These are phyloP conservation scores for Globisporangium alternatum DNA, from an alignment of 352 stramenopile species.

Conservation along the genomic window DNA sequence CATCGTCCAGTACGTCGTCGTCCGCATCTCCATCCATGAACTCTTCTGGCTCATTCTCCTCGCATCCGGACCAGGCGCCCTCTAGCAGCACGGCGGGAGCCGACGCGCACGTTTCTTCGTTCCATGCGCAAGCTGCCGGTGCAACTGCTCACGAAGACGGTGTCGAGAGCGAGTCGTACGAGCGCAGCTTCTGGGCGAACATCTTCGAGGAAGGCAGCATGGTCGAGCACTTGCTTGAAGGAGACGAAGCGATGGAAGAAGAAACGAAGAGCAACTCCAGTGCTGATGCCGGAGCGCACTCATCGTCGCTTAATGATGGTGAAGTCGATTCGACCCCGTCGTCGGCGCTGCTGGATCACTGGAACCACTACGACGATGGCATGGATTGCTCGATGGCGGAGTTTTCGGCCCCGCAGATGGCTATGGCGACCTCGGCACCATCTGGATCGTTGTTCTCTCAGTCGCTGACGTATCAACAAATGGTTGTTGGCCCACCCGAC, in stretches of 20 bases:
- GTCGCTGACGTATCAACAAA: conserved; percentile 19
- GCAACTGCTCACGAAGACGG: conserved; percentile 3
- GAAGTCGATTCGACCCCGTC: conserved; percentile 16
- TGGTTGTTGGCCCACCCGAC: conserved; percentile 16
- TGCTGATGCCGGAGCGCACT: conserved; percentile 6
- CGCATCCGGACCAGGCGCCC: neutral
- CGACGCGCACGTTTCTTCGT: neutral
- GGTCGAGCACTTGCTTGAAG: conserved; percentile 25
- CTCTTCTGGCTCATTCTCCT: conserved; percentile 12
- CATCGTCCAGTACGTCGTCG: conserved; percentile 15
- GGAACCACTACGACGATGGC: conserved; percentile 35
- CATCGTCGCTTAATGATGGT: conserved; percentile 1
- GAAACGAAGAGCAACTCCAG: conserved; percentile 12
- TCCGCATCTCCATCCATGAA: conserved; percentile 15
- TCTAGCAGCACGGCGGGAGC: neutral
- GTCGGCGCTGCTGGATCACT: conserved; percentile 29
- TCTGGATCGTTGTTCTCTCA: conserved; percentile 14
- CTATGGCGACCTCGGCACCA: conserved; percentile 7
- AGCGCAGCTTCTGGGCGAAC: conserved; percentile 30
- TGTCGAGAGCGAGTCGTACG: conserved; percentile 19
- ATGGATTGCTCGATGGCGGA: conserved; percentile 23
- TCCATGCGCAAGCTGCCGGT: neutral
- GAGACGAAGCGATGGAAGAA: conserved; percentile 30
- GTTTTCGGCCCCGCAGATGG: conserved; percentile 22
- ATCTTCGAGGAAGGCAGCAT: conserved; percentile 33